These are phyloP conservation scores for Nyctanthes arbortristis DNA, from an alignment of 257 asterid genomes.

Conservation along the genomic window DNA sequence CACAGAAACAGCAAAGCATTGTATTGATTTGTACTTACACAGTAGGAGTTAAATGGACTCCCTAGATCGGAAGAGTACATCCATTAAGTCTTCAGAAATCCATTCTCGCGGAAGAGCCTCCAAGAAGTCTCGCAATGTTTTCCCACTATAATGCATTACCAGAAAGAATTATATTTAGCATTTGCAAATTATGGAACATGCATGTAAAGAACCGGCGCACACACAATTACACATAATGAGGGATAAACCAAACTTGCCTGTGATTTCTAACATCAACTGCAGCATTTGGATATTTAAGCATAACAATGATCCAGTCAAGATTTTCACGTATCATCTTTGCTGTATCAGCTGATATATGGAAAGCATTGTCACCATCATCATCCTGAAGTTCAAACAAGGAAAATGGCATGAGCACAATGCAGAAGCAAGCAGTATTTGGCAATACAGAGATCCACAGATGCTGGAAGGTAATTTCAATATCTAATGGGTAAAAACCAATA, in stretches of 20 bases:
- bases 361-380: constrained; percentile 98
- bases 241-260: constrained; percentile 62
- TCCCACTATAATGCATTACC: constrained; percentile 67
- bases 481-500: constrained; percentile 13
- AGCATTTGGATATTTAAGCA: constrained; percentile 86
- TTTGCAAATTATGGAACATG: constrained; percentile 18
- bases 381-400: constrained; percentile 58
- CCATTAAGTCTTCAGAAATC: constrained; percentile 94
- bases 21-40: constrained; percentile 43
- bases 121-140: constrained; percentile 78
- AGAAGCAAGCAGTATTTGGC: constrained; percentile 7
- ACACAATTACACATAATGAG: too few relatives aligned
- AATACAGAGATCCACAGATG: constrained; percentile 13
- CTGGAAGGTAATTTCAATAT: constrained; percentile 9
- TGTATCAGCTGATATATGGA: constrained; percentile 94
- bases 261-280: constrained; percentile 90
- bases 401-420: constrained; percentile 25
- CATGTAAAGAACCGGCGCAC: constrained; percentile 16
- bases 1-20: constrained; percentile 6
- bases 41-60: constrained; percentile 81
- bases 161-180: constrained; percentile 22
- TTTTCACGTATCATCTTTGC: constrained; percentile 98
- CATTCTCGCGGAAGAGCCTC: constrained; percentile 99
- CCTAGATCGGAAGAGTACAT: constrained; percentile 75
- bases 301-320: constrained; percentile 78